phyloP scores from a whole-genome alignment of 2,329 filamentous ascomycete genomes.

The Purpureocillium lavendulum region DNA sequence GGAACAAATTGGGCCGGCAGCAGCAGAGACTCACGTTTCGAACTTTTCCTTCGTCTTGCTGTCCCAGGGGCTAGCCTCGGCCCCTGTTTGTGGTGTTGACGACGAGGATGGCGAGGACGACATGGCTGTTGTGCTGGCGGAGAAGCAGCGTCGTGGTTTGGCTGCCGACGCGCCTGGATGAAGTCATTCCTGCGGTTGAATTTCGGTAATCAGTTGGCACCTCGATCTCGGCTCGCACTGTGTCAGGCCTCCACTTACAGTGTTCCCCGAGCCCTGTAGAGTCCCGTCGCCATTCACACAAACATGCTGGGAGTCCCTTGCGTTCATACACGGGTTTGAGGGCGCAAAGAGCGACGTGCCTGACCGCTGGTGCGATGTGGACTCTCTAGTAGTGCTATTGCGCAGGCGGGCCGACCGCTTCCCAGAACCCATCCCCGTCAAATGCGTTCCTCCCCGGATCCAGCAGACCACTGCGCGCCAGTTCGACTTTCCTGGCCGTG shows the following conservation, averaged over 20 bases:
- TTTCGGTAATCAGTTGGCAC: too few species aligned
- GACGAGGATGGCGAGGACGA: not conserved
- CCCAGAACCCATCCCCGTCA: conserved; percentile 19
- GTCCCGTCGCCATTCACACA: too few species aligned
- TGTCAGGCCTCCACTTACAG: too few species aligned
- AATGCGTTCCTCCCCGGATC: conserved; percentile 8
- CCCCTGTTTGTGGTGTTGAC: conserved; percentile 6
- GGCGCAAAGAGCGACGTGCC: too few species aligned
- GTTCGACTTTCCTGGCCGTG: conserved; percentile 40
- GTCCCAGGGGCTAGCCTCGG: conserved; percentile 39
- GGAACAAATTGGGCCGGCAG: conserved; percentile 11
- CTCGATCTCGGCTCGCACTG: too few species aligned
- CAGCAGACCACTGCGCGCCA: conserved; percentile 32
- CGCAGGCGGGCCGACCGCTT: not conserved
- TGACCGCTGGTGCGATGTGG: too few species aligned
- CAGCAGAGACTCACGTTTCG: conserved; percentile 40
- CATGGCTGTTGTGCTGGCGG: not conserved
- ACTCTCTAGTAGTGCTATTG: too few species aligned
- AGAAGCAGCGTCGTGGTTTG: not conserved
- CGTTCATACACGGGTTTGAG: too few species aligned
- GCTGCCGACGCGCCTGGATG: too few species aligned
- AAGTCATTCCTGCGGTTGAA: too few species aligned
- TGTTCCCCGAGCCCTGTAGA: too few species aligned
- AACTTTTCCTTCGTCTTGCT: conserved; percentile 56
- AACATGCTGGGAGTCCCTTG: too few species aligned